Evolutionary conservation across 2,329 filamentous ascomycete genomes (phyloP).

Genomic region (Trematosphaeria pertusa): DNA sequence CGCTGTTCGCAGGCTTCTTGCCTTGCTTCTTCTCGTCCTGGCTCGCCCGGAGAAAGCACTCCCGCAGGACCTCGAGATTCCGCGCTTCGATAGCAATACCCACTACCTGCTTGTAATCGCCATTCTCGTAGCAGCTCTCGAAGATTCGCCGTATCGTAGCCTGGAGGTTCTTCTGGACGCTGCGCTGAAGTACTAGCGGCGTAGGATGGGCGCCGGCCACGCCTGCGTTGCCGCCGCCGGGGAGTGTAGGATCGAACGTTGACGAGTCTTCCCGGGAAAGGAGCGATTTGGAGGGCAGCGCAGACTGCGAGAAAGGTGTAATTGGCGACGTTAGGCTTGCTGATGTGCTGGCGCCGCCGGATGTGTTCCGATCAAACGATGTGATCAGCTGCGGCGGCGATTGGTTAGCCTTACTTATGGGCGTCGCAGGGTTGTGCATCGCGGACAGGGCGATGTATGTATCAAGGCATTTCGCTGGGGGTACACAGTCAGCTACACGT

Average conservation of each 20-base stretch:
- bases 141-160: conserved; percentile 88
- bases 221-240: conserved; percentile 63
- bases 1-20: conserved; percentile 62
- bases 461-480: conserved; percentile 86
- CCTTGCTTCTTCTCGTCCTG: conserved; percentile 76
- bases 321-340: conserved; percentile 81
- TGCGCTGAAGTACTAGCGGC: conserved; percentile 72
- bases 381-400: conserved; percentile 75
- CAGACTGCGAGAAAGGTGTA: conserved; percentile 93
- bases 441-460: conserved; percentile 89
- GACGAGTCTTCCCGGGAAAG: conserved; percentile 80
- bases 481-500: conserved; percentile 15
- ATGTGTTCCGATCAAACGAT: conserved; percentile 72
- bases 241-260: conserved; percentile 64
- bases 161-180: conserved; percentile 81
- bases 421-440: conserved; percentile 61
- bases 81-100: conserved; percentile 96
- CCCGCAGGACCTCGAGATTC: conserved; percentile 84
- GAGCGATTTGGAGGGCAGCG: conserved; percentile 90
- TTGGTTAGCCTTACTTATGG: conserved; percentile 56
- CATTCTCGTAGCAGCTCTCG: conserved; percentile 83
- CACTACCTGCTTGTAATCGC: conserved; percentile 92
- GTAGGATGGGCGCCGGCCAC: conserved; percentile 62
- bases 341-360: conserved; percentile 70
- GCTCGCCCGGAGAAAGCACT: conserved; percentile 87